Base-by-base conservation (phyloP, 768 basidiomycete genomes). In the Tulasnella sp. region DNA sequence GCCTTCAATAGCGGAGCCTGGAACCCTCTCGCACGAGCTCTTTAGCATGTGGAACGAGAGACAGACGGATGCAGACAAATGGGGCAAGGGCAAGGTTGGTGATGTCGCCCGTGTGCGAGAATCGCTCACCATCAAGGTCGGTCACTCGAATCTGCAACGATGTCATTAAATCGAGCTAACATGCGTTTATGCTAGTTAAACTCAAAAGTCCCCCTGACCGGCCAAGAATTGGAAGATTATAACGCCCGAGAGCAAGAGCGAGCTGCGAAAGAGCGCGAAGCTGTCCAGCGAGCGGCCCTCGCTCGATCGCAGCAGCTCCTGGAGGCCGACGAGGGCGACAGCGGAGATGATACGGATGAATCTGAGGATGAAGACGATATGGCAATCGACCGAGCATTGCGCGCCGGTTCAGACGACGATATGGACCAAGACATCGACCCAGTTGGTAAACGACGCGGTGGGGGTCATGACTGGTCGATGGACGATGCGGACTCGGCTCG, bases 1-100 rank as follows among this genome's bases (percentile, higher is more conserved):
- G 57, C 98, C 97, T 0, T 87, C 88, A 5, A 88, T 91, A 42
- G 88, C 92, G 46, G 92, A 95, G 81, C 91, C 92, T 73, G 92
- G 92, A 10, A 95, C 94, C 0, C 87, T 99, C 13, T 89, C 91
- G 11, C 88, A 92, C 13, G 85, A 89, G 11, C 85, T 99, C 26
- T 98, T 95, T 80, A 89, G 95, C 71, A 88, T 87, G 79, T 99
- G 98, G 98, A 92, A 97, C 81, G 85, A 86, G 72, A 86, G 89
- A 2, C 98, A 99, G 85, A 86, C 90, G n/a, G 86, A 88, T 0
- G 91, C 92, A 46, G 90, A 91, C 51, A 92, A 91, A 81, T 98
- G 95, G 91, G 95, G 97, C 80, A 89, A 91, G 81, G 97, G 96
- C 6, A 92, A 89, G 81, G 93, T 98, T 42, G 98, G 98, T 1